phyloP scores from a whole-genome alignment of 2,329 filamentous ascomycete species.

The Monosporascus sp. region DNA sequence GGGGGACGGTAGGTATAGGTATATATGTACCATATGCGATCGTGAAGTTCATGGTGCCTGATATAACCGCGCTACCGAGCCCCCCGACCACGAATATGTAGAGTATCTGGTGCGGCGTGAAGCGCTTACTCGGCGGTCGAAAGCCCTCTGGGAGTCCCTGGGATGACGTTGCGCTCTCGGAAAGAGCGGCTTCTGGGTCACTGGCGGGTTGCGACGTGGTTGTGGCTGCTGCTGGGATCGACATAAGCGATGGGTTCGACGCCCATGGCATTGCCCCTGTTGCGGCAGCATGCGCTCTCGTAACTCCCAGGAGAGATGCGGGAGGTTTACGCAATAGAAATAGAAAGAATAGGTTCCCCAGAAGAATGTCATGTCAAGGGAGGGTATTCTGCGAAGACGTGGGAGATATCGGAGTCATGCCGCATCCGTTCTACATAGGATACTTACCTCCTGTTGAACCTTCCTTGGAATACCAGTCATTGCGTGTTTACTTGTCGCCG shows the following conservation, averaged over 20 bases:
- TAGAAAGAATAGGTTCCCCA: too few species aligned
- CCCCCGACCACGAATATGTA: slow-evolving; percentile 46
- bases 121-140: slow-evolving; percentile 29
- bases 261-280: neutral
- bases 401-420: too few species aligned
- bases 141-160: neutral
- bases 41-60: slow-evolving; percentile 46
- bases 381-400: too few species aligned
- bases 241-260: neutral
- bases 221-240: neutral
- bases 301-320: too few species aligned
- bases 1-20: slow-evolving; percentile 2
- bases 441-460: too few species aligned
- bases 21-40: slow-evolving; percentile 41
- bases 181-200: neutral
- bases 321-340: too few species aligned
- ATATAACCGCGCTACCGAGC: slow-evolving; percentile 40
- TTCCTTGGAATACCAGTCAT: too few species aligned
- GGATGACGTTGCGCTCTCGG: neutral
- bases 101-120: slow-evolving; percentile 40
- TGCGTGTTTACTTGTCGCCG: too few species aligned
- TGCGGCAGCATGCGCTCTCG: too few species aligned
- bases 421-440: too few species aligned
- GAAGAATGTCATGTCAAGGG: too few species aligned
- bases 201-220: neutral